Evolutionary conservation across 495 filamentous ascomycete species (phyloP), one percentile per base, ranked within the genome.

Genomic region (Aspergillus wentii): DNA sequence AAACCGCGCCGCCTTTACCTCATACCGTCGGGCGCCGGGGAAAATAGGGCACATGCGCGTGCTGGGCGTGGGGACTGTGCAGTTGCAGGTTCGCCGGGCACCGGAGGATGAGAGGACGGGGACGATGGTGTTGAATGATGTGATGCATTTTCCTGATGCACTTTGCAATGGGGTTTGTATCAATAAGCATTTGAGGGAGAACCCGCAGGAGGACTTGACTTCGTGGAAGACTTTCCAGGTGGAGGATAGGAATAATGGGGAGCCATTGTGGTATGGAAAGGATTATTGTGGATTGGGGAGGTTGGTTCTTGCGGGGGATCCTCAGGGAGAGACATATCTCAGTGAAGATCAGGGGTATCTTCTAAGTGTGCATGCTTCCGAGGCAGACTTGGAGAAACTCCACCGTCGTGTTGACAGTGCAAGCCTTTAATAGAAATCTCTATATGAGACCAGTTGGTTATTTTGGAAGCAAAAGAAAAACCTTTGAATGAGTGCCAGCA

Each of bases 111-210:
- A 25, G 4, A 30, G 33, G 4, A 44, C 39, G 1, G 33, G 41
- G 14, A 52, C 30, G 8, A 37, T 58, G 5, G 42, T 52, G 18
- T 22, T 58, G 22, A 20, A 46, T 2, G 35, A 58, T 19, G 54
- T 58, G 30, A 34, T 58, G 36, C 54, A 54, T 27, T 40, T 54
- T 16, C 51, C 54, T 10, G 33, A 43, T n/a, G 51, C 54, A 10
- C 17, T 38, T 10, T 58, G 54, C 11, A 58, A 58, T 32, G 51
- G 54, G 18, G n/a, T 58, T 8, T 43, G 41, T 25, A 10, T 51
- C 6, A n/a, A 18, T 4, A 44, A 41, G 40, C 40, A 33, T 21
- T 27, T 21, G 5, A 28, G 27, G 13, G 28, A 33, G 13, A 15
- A 44, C 27, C 41, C 33, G 20, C 16, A 20, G 25, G 39, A 41